Evolutionary conservation across 192 early-diverging fungal species (phyloP).

Genomic region (Coemansia sp.): DNA sequence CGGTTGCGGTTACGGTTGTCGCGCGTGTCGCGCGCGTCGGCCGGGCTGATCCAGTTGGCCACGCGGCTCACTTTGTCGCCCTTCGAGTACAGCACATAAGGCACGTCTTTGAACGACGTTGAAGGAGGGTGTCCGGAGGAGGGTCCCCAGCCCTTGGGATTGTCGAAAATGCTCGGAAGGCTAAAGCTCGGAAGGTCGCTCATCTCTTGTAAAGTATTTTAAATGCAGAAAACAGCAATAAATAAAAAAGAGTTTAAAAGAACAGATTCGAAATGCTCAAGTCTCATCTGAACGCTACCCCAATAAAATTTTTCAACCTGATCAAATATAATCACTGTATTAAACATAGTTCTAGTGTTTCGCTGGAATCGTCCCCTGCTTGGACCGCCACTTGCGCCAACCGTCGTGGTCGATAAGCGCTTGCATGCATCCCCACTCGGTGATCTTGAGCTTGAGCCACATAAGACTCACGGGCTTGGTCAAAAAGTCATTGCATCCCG

Average conservation of each 20-base stretch:
- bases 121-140: conserved; percentile 59
- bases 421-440: conserved; percentile 94
- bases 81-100: conserved; percentile 95
- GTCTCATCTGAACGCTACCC: background rate
- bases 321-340: background rate
- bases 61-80: conserved; percentile 91
- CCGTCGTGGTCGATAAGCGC: conserved; percentile 82
- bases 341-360: too few relatives aligned
- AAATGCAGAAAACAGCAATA: background rate
- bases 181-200: conserved; percentile 62
- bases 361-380: background rate
- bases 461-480: conserved; percentile 81
- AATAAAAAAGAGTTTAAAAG: background rate
- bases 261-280: background rate
- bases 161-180: conserved; percentile 79
- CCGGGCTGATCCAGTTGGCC: conserved; percentile 86
- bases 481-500: conserved; percentile 89
- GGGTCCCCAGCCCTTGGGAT: conserved; percentile 89
- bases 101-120: conserved; percentile 73
- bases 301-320: background rate
- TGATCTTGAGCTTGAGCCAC: conserved; percentile 84
- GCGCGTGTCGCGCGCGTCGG: conserved; percentile 59
- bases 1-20: conserved; percentile 52
- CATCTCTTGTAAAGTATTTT: conserved; percentile 19
- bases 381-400: conserved; percentile 46